Percentiles rank a stretch among this genome's conserved stretches.
phyloP scores from a whole-genome alignment of 1,284 basidiomycete genomes.

The Apiotrichum domesticum region DNA sequence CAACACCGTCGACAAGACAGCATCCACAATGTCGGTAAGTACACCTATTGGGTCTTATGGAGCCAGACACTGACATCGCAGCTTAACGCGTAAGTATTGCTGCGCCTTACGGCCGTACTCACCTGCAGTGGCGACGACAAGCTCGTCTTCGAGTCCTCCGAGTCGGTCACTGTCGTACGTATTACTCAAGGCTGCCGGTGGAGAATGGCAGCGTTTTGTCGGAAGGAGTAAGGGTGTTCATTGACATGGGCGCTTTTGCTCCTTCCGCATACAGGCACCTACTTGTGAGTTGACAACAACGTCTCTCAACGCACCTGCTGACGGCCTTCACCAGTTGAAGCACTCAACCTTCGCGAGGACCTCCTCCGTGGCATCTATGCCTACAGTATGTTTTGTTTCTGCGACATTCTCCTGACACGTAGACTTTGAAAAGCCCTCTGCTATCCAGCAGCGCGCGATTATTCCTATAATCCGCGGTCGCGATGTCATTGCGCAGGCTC shows the following conservation, averaged over 20 bases:
- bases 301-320: conserved; percentile 33
- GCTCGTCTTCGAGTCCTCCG: conserved; percentile 96
- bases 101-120: not conserved
- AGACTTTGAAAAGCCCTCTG: conserved; percentile 99
- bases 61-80: conserved; percentile 16
- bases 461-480: conserved; percentile 89
- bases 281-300: conserved; percentile 38
- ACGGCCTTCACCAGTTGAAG: conserved; percentile 68
- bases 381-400: conserved; percentile 66
- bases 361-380: conserved; percentile 95
- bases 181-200: conserved; percentile 19
- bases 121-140: conserved; percentile 53
- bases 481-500: conserved; percentile 97
- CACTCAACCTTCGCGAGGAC: conserved; percentile 91
- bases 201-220: conserved; percentile 31
- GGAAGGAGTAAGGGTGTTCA: conserved; percentile 45
- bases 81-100: conserved; percentile 39
- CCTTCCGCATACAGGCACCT: conserved; percentile 47
- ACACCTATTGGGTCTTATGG: conserved; percentile 47
- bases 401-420: not conserved
- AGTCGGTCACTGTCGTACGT: conserved; percentile 69
- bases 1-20: not conserved
- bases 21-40: conserved; percentile 59
- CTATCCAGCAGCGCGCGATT: conserved; percentile 97
- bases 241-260: conserved; percentile 41